These are phyloP conservation scores for Phytopythium helicoides DNA, from an alignment of 352 stramenopile genomes.

Conservation along the genomic window DNA sequence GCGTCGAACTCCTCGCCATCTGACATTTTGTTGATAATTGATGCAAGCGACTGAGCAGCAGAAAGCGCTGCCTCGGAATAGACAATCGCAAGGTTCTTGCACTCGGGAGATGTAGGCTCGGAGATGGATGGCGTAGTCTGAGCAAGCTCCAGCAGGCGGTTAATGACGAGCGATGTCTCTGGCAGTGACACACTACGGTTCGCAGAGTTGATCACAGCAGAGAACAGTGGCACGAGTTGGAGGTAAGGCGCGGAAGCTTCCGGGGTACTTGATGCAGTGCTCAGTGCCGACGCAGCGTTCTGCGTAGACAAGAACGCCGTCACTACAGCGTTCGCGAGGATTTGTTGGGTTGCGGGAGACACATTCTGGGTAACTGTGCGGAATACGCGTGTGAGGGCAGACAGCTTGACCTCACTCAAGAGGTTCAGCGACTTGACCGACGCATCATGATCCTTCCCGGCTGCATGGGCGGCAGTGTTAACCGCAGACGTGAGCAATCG, in stretches of 20 bases:
- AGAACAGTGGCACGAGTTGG: slow-evolving; percentile 75
- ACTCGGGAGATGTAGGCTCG: background rate
- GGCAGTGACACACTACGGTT: slow-evolving; percentile 54
- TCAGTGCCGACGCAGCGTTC: slow-evolving; percentile 18
- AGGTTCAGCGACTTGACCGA: slow-evolving; percentile 10
- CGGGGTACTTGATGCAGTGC: background rate
- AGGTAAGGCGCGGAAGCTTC: slow-evolving; percentile 29
- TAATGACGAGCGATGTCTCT: slow-evolving; percentile 67
- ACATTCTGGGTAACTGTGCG: slow-evolving; percentile 80
- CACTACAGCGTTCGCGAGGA: slow-evolving; percentile 55
- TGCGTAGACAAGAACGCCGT: slow-evolving; percentile 56
- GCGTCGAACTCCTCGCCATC: slow-evolving; percentile 78
- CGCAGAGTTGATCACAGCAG: slow-evolving; percentile 76
- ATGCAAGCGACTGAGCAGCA: slow-evolving; percentile 71
- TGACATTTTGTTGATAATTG: slow-evolving; percentile 87
- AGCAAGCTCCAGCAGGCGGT: slow-evolving; percentile 72
- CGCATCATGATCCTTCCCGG: slow-evolving; percentile 8
- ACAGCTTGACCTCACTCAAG: slow-evolving; percentile 42
- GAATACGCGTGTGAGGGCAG: slow-evolving; percentile 59
- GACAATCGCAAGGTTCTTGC: slow-evolving; percentile 35
- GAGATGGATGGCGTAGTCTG: slow-evolving; percentile 20
- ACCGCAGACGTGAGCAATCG: slow-evolving; percentile 57
- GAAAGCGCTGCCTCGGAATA: slow-evolving; percentile 55
- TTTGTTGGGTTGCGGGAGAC: slow-evolving; percentile 53
- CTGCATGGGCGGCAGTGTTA: slow-evolving; percentile 48